A percentile compares a stretch with the other conserved stretches of the same genome.
Conservation (phyloP, 768 basidiomycete genomes). For the Mycena latifolia region DNA sequence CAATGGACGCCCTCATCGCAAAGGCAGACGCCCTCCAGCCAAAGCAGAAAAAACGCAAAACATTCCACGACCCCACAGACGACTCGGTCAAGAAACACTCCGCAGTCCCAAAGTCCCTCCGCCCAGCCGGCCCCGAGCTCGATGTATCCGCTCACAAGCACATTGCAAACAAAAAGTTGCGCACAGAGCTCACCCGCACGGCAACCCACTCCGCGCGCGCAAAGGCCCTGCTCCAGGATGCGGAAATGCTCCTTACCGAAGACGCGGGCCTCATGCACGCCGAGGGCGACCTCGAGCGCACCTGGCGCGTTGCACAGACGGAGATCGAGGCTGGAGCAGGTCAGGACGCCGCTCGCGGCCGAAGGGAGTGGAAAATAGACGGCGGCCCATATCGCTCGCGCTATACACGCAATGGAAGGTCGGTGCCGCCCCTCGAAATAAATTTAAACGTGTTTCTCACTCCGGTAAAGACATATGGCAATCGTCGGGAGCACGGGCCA, state of each 20-base stretch:
- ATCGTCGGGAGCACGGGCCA: constrained; percentile 88
- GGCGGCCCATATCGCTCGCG: constrained; percentile 87
- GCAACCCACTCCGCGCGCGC: constrained; percentile 72
- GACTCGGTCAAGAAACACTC: constrained; percentile 72
- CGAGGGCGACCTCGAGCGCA: constrained; percentile 86
- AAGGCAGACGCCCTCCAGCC: constrained; percentile 73
- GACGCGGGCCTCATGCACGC: constrained; percentile 81
- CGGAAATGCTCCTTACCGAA: constrained; percentile 75
- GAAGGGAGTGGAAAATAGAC: constrained; percentile 85
- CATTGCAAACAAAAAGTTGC: constrained; percentile 81
- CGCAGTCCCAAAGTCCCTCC: constrained; percentile 77
- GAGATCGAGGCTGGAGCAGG: constrained; percentile 80
- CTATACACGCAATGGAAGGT: constrained; percentile 95
- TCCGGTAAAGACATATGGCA: constrained; percentile 76
- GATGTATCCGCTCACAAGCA: constrained; percentile 65
- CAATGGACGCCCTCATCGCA: constrained; percentile 81
- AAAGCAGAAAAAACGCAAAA: constrained; percentile 59
- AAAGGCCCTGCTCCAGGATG: constrained; percentile 74
- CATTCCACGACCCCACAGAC: constrained; percentile 61
- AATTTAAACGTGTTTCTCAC: neutral
- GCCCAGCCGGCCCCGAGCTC: constrained; percentile 57
- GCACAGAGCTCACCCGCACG: constrained; percentile 75
- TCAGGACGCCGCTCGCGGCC: constrained; percentile 79
- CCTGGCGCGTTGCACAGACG: constrained; percentile 88
- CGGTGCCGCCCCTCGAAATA: constrained; percentile 38